Evolutionary conservation across 2,329 filamentous ascomycete genomes (phyloP), one percentile per base, ranked within the genome.

Genomic region (Microascus cirrosus): DNA sequence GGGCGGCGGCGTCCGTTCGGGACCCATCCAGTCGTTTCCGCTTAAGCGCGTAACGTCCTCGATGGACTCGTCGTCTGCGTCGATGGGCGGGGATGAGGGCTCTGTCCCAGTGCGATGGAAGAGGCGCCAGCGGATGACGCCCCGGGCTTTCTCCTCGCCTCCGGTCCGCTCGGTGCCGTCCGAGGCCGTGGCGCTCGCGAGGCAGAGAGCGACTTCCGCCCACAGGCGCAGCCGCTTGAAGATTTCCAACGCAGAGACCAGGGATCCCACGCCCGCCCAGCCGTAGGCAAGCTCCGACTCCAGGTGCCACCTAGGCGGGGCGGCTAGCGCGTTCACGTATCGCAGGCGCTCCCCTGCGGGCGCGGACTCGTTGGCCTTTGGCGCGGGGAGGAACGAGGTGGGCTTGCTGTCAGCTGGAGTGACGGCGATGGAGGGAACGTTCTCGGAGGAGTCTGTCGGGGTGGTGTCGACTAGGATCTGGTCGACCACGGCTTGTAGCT

Each of bases 401-500:
- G 89, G 80, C 1, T 58, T 60, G 12, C 63, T 36, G 1, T 72
- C 72, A 0, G 73, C 70, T 0, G 65, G 66, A 0, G 71, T 76
- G 39, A 82, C 64, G 50, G 73, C 67, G 45, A 83, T 81, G 1
- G 68, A 65, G 0, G 79, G 77, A 0, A 80, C 67, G 2, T 73
- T 65, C 63, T 39, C 63, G 60, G 50, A 65, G 3, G 24, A 15
- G 4, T 6, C 22, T 4, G 12, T 12, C 18, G 66, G 60, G 20
- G 74, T 72, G 0, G 90, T 97, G 61, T 97, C 92, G 0, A 90
- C 89, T 60, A 99, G 85, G 56, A 99, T 87, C 67, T 99, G 94
- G 64, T 99, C 94, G 1, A 96, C 92, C 0, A 99, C 83, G 1
- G 92, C 92, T 71, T 99, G 94, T 63, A 99, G 81, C 71, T 99